Evolutionary conservation across 2,329 filamentous ascomycete genomes (phyloP), one percentile per base, ranked within the genome.

Genomic region (Aspergillus viridinutans): DNA sequence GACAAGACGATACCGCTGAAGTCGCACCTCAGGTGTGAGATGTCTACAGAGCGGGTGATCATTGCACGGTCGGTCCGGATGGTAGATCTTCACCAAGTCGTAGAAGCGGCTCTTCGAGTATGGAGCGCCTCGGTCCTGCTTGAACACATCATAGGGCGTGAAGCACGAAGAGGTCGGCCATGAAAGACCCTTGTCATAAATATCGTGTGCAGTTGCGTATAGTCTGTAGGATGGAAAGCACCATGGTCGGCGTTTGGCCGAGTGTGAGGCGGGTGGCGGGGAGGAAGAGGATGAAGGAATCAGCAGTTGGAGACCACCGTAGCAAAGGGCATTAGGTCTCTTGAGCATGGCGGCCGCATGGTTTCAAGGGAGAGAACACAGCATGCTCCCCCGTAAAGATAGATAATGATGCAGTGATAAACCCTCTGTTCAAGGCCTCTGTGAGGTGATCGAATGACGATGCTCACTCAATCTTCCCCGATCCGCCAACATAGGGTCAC

Each of bases 51-150:
- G 62, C 17, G 70, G 72, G 53, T 78, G 71, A 58, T 78, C 73
- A 58, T 76, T 72, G 57, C 72, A 75, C 60, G 74, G 79, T 58
- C 83, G 84, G 73, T 99, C 94, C 0, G 94, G 94, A 70, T 99
- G 94, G 77, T 99, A 99, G 49, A 95, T 80, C 78, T 97, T 99
- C 57, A 96, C 94, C 53, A 99, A 84, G 69, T 93, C 84, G 74
- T 95, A 94, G 81, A 92, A 99, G 58, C 85, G 85, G 47, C 81
- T 77, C 75, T 99, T 97, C 60, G 84, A 87, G 74, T 99, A 97
- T 1, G 85, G 83, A 14, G 85, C 85, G 56, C 79, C 78, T 64
- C 78, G 83, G 54, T 79, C 76, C 61, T 83, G 77, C 32, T 83
- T 80, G 67, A 97, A 87, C 69, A 99, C 90, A 68, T 97, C 90